These are phyloP conservation scores for Kwoniella bestiolae DNA, from an alignment of 768 basidiomycete genomes.

Conservation along the genomic window DNA sequence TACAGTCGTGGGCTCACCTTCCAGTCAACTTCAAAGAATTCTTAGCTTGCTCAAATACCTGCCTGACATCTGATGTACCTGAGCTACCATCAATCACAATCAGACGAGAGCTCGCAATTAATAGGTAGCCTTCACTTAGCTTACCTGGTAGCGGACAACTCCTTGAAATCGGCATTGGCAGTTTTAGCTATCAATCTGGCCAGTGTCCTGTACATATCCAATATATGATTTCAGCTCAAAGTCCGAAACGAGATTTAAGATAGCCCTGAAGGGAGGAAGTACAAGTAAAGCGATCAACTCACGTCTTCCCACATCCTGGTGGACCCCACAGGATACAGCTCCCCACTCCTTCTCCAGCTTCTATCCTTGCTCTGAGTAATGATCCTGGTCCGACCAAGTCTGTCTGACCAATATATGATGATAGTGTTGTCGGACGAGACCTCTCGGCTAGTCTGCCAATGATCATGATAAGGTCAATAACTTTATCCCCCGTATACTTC, in stretches of 20 bases:
- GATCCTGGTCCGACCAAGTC: constrained; percentile 68
- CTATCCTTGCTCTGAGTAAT: constrained; percentile 64
- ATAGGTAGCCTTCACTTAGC: too few species aligned
- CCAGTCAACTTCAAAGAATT: constrained; percentile 68
- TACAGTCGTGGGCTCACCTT: constrained; percentile 51
- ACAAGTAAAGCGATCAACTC: too few species aligned
- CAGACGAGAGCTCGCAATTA: too few species aligned
- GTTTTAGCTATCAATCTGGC: constrained; percentile 71
- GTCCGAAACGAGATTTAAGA: too few species aligned
- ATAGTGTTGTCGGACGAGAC: constrained; percentile 68
- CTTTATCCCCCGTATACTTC: too few species aligned
- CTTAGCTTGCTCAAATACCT: constrained; percentile 77
- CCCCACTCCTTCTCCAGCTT: constrained; percentile 61
- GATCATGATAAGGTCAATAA: too few species aligned
- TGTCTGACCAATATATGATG: constrained; percentile 73
- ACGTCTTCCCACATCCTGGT: constrained; percentile 58
- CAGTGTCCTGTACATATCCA: constrained; percentile 65
- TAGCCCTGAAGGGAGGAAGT: too few species aligned
- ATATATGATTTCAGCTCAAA: too few species aligned
- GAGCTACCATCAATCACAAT: constrained; percentile 37
- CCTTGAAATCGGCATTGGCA: constrained; percentile 69
- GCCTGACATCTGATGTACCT: constrained; percentile 69
- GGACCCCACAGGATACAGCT: constrained; percentile 60
- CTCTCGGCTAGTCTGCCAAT: constrained; percentile 72
- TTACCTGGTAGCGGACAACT: constrained; percentile 71